These are phyloP conservation scores for Eucalyptus shirleyi DNA, from an alignment of 345 rosid species.

Conservation along the genomic window DNA sequence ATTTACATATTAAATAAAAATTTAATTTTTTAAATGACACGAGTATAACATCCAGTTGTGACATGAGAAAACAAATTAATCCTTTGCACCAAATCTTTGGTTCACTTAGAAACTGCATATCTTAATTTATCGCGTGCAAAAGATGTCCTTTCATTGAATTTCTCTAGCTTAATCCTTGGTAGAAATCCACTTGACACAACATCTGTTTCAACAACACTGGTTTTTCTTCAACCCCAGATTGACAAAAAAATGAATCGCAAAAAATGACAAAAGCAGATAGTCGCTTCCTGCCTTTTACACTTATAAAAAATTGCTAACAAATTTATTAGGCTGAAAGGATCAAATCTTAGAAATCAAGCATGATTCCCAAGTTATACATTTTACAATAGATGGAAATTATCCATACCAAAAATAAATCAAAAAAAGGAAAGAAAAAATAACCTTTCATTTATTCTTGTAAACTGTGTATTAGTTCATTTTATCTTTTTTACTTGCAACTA, in stretches of 20 bases:
- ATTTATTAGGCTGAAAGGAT: not conserved
- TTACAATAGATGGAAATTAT: not conserved
- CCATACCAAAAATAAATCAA: not conserved
- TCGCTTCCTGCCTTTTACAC: not conserved
- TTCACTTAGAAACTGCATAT: not conserved
- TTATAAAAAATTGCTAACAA: not conserved
- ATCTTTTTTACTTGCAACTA: not conserved
- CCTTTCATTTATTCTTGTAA: not conserved
- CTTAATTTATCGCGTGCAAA: rapidly evolving
- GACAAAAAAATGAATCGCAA: not conserved
- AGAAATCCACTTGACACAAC: not conserved
- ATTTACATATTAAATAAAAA: not conserved
- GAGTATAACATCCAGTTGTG: not conserved
- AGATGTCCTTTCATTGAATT: not conserved
- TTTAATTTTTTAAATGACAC: not conserved
- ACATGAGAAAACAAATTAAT: not conserved
- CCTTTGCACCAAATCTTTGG: rapidly evolving
- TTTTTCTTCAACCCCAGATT: not conserved
- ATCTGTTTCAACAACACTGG: not conserved
- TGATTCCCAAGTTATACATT: not conserved
- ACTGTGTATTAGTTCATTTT: not conserved
- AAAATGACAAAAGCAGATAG: not conserved
- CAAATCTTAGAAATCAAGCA: not conserved
- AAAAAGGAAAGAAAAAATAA: rapidly evolving
- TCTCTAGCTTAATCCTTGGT: not conserved